Conservation (phyloP, 2,329 filamentous ascomycete genomes). For the Dryadomyces sulphureus region DNA sequence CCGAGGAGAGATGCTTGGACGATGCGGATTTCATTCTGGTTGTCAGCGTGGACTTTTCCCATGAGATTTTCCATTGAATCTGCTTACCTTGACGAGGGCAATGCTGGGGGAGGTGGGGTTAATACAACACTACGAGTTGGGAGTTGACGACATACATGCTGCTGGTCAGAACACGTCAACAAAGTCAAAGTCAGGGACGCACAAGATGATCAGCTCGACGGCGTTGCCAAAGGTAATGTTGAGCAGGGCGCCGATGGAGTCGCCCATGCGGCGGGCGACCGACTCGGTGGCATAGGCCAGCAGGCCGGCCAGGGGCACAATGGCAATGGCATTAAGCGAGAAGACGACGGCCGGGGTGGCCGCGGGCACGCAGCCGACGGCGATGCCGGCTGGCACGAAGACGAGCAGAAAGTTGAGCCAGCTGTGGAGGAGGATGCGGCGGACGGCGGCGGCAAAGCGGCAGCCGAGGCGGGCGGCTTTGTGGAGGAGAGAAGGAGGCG, state of each 20-base stretch:
- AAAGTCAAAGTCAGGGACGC: conserved; percentile 13
- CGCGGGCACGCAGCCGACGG: conserved; percentile 36
- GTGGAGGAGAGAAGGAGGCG: no score
- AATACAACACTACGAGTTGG: no score
- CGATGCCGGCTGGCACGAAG: conserved; percentile 67
- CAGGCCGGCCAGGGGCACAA: conserved; percentile 59
- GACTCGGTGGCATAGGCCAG: conserved; percentile 62
- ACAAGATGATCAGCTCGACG: conserved; percentile 68
- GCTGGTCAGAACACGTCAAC: not conserved
- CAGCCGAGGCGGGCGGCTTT: conserved; percentile 15
- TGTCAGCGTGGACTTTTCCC: conserved; percentile 14
- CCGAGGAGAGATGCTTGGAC: conserved; percentile 83
- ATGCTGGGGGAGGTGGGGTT: conserved; percentile 44
- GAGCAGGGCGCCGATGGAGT: conserved; percentile 72
- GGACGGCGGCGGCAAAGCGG: conserved; percentile 32
- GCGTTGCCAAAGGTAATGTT: conserved; percentile 79
- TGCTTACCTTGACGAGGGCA: conserved; percentile 51
- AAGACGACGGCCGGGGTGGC: conserved; percentile 50
- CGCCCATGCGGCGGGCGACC: conserved; percentile 58
- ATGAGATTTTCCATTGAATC: not conserved
- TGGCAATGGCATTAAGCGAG: conserved; percentile 60
- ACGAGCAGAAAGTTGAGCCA: conserved; percentile 66
- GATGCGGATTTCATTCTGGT: conserved; percentile 65
- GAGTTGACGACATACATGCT: conserved; percentile 38
- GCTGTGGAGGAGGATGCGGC: conserved; percentile 52